Evolutionary conservation across 2,329 filamentous ascomycete genomes (phyloP).

Genomic region (Pestalotiopsis sp.): DNA sequence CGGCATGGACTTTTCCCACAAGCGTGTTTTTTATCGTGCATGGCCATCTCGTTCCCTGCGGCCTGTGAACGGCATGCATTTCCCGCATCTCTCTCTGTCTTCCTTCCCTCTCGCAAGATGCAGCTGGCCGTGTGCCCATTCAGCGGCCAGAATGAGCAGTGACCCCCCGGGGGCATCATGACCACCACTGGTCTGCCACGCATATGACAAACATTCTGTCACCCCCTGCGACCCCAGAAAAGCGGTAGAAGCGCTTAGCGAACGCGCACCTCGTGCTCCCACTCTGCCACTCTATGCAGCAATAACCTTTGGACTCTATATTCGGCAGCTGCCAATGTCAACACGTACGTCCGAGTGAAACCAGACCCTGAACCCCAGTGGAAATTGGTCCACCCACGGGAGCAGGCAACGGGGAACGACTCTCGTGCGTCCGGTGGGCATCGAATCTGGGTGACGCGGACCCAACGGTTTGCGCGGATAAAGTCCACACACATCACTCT

Average conservation of each 20-base stretch:
- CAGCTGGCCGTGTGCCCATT: background rate
- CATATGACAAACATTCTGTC: background rate
- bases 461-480: conserved; percentile 9
- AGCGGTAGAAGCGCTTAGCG: conserved; percentile 15
- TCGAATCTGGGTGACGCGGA: conserved; percentile 7
- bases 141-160: background rate
- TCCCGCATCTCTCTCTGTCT: background rate
- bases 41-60: background rate
- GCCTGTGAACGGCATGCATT: background rate
- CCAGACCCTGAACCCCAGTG: conserved; percentile 11
- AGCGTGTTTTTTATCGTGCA: background rate
- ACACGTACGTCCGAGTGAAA: conserved; percentile 13
- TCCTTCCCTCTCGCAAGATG: background rate
- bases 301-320: background rate
- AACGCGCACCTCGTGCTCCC: background rate
- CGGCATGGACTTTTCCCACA: background rate
- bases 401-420: conserved; percentile 8
- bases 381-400: conserved; percentile 12
- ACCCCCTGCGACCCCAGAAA: conserved; percentile 5
- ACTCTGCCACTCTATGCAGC: background rate
- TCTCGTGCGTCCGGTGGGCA: background rate
- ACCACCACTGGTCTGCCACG: background rate
- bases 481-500: conserved; percentile 12
- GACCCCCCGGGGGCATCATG: background rate
- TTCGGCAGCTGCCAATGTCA: conserved; percentile 12